Evolutionary conservation across 2,329 filamentous ascomycete species (phyloP).

Genomic region (Cladorrhinum sp.): DNA sequence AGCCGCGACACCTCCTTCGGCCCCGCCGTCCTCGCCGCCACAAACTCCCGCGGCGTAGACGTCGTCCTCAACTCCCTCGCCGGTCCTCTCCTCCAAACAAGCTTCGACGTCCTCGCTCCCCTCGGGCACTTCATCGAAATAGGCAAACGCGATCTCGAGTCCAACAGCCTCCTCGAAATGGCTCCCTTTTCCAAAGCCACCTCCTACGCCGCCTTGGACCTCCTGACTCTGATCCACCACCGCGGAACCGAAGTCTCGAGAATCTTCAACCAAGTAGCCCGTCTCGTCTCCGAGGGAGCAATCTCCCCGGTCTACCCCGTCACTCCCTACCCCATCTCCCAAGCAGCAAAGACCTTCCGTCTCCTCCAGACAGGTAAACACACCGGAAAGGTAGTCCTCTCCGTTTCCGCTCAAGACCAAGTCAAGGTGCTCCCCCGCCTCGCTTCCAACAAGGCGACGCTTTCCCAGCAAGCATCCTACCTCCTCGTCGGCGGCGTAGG

Average conservation of each 20-base stretch:
- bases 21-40: conserved; percentile 5
- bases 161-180: conserved; percentile 12
- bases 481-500: conserved; percentile 39
- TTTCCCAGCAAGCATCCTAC: too few relatives aligned
- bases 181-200: not conserved
- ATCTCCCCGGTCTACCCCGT: conserved; percentile 29
- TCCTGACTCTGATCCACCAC: not conserved
- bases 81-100: conserved; percentile 40
- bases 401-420: conserved; percentile 13
- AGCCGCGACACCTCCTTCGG: conserved; percentile 11
- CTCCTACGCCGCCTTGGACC: not conserved
- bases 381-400: conserved; percentile 42
- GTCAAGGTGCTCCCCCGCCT: not conserved
- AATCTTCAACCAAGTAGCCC: conserved; percentile 7
- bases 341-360: conserved; percentile 37
- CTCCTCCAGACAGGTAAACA: conserved; percentile 41
- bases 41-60: conserved; percentile 14
- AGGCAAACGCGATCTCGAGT: conserved; percentile 15
- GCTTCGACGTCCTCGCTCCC: conserved; percentile 39
- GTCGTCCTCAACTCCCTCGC: conserved; percentile 31
- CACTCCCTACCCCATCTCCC: conserved; percentile 25
- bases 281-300: conserved; percentile 8
- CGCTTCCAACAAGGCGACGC: too few relatives aligned
- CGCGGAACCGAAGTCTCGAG: not conserved
- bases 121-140: conserved; percentile 22